Conservation (phyloP, 1,284 basidiomycete genomes). For the Fomitopsis betulina region DNA sequence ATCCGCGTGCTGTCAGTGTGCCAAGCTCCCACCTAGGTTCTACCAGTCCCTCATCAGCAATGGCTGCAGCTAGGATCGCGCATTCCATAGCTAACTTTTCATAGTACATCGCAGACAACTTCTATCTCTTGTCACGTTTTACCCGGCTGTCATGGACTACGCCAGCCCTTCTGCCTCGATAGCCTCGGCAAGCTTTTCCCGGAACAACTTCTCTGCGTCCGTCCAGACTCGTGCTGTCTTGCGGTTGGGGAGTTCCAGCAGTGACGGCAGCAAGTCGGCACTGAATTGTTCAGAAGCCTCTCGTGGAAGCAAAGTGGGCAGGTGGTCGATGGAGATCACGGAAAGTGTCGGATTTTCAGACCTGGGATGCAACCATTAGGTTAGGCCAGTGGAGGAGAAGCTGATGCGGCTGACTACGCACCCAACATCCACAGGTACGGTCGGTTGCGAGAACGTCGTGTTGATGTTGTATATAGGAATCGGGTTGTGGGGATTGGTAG, state of each 20-base stretch:
- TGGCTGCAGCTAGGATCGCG: not conserved
- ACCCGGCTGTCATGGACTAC: not conserved
- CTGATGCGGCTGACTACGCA: conserved; percentile 33
- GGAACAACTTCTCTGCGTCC: conserved; percentile 86
- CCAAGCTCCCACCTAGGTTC: not conserved
- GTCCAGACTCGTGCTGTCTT: conserved; percentile 78
- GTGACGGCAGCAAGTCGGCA: conserved; percentile 81
- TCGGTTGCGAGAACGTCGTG: conserved; percentile 93
- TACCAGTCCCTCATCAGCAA: not conserved
- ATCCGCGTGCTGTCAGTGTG: not conserved
- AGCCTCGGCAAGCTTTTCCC: conserved; percentile 71
- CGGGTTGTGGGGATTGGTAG: conserved; percentile 98
- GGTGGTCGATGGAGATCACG: conserved; percentile 96
- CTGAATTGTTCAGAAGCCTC: conserved; percentile 98
- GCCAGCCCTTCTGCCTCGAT: conserved; percentile 35
- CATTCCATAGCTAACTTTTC: not conserved
- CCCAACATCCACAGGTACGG: conserved; percentile 83
- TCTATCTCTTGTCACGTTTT: not conserved
- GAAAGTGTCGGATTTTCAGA: conserved; percentile 63
- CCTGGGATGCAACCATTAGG: conserved; percentile 28
- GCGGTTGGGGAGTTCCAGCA: conserved; percentile 74
- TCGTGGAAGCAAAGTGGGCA: conserved; percentile 92
- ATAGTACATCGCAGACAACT: not conserved
- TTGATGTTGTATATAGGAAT: conserved; percentile 96
- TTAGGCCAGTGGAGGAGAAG: conserved; percentile 5